These are phyloP conservation scores for Monocercomonoides exilis DNA, from an alignment of 78 protist genomes.

Conservation along the genomic window DNA sequence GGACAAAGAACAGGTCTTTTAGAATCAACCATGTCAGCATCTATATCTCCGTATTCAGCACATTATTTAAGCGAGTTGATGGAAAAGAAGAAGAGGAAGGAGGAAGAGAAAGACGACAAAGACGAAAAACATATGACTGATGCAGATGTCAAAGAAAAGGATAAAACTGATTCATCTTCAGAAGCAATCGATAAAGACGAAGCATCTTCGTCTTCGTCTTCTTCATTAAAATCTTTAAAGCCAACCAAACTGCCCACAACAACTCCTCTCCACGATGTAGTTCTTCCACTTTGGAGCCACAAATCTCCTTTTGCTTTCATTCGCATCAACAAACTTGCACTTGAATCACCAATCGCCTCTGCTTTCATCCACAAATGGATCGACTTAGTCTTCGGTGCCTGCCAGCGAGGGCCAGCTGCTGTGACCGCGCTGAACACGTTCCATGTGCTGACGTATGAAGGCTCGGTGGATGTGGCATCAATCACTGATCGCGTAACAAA, in stretches of 20 bases:
- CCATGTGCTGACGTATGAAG: constrained; percentile 82
- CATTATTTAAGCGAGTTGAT: no score
- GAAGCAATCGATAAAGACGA: no score
- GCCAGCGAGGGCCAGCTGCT: constrained; percentile 76
- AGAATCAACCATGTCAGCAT: neutral
- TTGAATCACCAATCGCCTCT: constrained; percentile 78
- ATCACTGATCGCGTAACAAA: constrained; percentile 55
- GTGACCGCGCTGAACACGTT: constrained; percentile 70
- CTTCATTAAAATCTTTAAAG: no score
- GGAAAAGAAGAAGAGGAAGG: no score
- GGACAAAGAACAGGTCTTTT: neutral
- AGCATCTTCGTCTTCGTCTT: no score
- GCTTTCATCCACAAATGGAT: constrained; percentile 85
- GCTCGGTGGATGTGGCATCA: constrained; percentile 64
- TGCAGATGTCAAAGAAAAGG: no score
- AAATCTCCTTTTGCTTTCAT: constrained; percentile 49
- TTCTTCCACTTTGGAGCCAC: constrained; percentile 10
- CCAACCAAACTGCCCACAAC: neutral
- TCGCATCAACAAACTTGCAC: constrained; percentile 43
- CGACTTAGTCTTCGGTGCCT: constrained; percentile 91
- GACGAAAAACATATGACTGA: no score
- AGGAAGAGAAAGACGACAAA: no score
- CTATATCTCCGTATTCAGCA: no score
- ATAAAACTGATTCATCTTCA: no score
- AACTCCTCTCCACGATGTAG: neutral